Base-by-base conservation (phyloP, 2,329 filamentous ascomycete species). In the Fusarium sp. region DNA sequence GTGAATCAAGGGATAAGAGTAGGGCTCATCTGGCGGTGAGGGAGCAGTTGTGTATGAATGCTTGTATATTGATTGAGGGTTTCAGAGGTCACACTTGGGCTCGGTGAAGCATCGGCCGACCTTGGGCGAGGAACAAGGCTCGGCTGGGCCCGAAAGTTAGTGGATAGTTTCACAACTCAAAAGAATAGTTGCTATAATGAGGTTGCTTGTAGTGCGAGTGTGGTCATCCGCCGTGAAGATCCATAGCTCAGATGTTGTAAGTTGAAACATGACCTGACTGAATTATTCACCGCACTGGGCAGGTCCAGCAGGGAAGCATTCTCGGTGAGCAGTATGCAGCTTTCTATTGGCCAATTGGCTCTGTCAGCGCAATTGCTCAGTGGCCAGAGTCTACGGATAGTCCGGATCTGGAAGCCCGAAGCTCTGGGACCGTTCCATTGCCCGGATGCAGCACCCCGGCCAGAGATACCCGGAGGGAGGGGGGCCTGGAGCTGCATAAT, bases 391-490 rank as follows among this genome's bases (percentile, higher is more conserved):
- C 61, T 57, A 65, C 76, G 76, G 76, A 76, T 73, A 68, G 52
- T 39, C 75, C 76, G 76, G 76, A 78, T 78, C 68, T 76, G 76
- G 76, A 70, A 78, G 69, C 69, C 77, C 77, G 77, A 74, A 69
- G 60, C 73, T 67, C 74, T 78, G 77, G 77, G 76, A 78, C 65
- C 70, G 31, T 41, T 56, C 54, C 63, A 45, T 59, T 59, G 60
- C 37, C 66, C 45, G 57, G 41, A 73, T 71, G 70, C 67, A 72
- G 64, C 33, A 52, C 69, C 74, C 68, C 62, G 67, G 69, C 58
- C 70, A 67, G 29, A 64, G 45, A 66, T 52, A 62, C 50, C 59
- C 61, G 48, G 67, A 45, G 61, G 56, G 54, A 65, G 45, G 61
- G 48, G 48, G 67, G 45, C 18, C 22, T 57, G 16, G 16, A 62